Percentiles rank a stretch among this genome's conserved stretches.
Conservation (phyloP, 495 filamentous ascomycete species). For the Penicillium bovifimosum region DNA sequence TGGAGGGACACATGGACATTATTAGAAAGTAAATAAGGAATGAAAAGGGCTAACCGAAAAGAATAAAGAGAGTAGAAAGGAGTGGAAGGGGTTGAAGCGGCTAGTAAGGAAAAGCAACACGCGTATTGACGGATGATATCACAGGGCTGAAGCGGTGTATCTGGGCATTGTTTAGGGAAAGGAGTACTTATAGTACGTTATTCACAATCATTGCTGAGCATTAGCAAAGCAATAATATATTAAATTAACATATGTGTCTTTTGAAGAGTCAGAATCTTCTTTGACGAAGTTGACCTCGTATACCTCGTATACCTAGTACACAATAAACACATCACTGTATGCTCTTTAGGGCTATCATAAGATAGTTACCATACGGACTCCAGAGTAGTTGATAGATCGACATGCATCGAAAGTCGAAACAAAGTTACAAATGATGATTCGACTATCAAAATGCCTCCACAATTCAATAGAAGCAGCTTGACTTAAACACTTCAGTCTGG, state of each 20-base stretch:
- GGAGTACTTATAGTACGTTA: too few species aligned
- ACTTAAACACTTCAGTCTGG: background rate
- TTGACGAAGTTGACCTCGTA: background rate
- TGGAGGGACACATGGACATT: constrained; percentile 21
- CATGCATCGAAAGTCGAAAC: background rate
- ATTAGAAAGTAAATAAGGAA: constrained; percentile 5
- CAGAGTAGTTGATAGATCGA: constrained; percentile 6
- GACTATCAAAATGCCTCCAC: background rate
- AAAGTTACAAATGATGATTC: background rate
- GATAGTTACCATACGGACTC: background rate
- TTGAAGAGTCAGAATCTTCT: too few species aligned
- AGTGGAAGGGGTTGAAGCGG: background rate
- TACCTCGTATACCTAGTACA: constrained; percentile 2
- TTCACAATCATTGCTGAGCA: too few species aligned
- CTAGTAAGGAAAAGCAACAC: constrained; percentile 7
- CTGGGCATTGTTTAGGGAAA: too few species aligned
- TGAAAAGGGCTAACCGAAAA: constrained; percentile 1
- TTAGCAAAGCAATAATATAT: too few species aligned
- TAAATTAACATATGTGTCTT: too few species aligned
- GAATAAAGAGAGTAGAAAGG: constrained; percentile 3
- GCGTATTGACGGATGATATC: constrained; percentile 22
- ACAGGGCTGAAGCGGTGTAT: constrained; percentile 3
- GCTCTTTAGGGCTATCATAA: background rate
- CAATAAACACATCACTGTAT: too few species aligned
- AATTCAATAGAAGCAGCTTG: background rate